Evolutionary conservation across 192 early-diverging fungal species (phyloP).

Genomic region (Coemansia sp.): DNA sequence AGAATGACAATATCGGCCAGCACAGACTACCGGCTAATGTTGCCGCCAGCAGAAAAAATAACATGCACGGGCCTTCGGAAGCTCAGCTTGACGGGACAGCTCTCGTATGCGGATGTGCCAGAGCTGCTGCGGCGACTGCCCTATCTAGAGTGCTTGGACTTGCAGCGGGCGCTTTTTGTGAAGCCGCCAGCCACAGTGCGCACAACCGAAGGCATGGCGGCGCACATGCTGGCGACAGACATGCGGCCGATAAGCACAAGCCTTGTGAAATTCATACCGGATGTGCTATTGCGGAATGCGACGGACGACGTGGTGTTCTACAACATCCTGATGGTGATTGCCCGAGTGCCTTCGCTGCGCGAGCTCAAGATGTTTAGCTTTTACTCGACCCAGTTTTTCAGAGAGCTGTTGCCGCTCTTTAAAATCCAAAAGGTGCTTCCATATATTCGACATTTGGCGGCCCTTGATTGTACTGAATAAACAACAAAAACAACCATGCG

Average conservation of each 20-base stretch:
- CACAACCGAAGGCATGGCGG: constrained; percentile 33
- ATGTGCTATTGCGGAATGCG: constrained; percentile 23
- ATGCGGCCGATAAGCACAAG: constrained; percentile 35
- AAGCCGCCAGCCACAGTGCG: constrained; percentile 26
- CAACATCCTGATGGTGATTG: constrained; percentile 36
- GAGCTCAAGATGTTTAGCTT: constrained; percentile 36
- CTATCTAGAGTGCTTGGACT: constrained; percentile 23
- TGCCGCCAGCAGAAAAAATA: constrained; percentile 18
- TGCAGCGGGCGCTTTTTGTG: constrained; percentile 20
- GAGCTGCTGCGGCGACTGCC: constrained; percentile 23
- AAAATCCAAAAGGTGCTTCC: constrained; percentile 29
- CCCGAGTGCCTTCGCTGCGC: constrained; percentile 32
- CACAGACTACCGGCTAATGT: constrained; percentile 21
- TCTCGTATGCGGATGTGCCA: constrained; percentile 24
- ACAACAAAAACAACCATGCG: neutral
- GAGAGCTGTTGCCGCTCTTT: constrained; percentile 28
- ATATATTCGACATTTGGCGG: constrained; percentile 26
- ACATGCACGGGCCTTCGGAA: constrained; percentile 16
- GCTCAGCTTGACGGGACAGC: constrained; percentile 19
- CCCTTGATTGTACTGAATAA: constrained; percentile 28
- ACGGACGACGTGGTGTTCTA: constrained; percentile 38
- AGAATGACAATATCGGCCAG: constrained; percentile 9
- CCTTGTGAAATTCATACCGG: constrained; percentile 27
- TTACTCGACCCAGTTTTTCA: constrained; percentile 31
- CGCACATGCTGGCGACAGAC: constrained; percentile 18